These are phyloP conservation scores for Pseudogymnoascus sp. DNA, from an alignment of 2,329 filamentous ascomycete species.

Conservation along the genomic window DNA sequence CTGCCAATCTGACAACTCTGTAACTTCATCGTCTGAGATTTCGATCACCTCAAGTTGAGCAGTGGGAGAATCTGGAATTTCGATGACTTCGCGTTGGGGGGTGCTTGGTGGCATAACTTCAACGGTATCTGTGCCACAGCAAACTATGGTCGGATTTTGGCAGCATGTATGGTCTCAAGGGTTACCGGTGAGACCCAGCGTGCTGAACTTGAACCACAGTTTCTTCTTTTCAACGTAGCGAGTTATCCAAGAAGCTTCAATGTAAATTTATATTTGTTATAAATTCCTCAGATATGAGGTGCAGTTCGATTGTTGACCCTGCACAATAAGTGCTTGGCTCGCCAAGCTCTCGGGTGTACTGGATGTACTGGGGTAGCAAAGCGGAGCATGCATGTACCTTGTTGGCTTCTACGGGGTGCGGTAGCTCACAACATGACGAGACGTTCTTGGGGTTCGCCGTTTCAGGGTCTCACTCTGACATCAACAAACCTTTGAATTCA, in stretches of 20 bases:
- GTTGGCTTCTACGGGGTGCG: not conserved
- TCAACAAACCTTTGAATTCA: not conserved
- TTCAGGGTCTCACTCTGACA: constrained; percentile 3
- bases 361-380: not conserved
- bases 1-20: not conserved
- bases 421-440: not conserved
- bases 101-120: not conserved
- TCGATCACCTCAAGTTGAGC: not conserved
- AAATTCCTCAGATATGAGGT: not conserved
- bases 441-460: not conserved
- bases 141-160: not conserved
- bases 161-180: not conserved
- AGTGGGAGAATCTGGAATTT: not conserved
- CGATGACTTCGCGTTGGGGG: not conserved
- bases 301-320: not conserved
- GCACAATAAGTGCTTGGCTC: not conserved
- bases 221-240: not conserved
- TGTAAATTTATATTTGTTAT: not conserved
- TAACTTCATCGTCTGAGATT: not conserved
- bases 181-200: not conserved
- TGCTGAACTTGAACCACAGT: not conserved
- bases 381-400: not conserved
- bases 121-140: not conserved
- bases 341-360: not conserved
- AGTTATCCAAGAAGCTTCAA: not conserved